These are phyloP conservation scores for Smittium culicis DNA, from an alignment of 371 early-diverging fungal species.

Conservation along the genomic window DNA sequence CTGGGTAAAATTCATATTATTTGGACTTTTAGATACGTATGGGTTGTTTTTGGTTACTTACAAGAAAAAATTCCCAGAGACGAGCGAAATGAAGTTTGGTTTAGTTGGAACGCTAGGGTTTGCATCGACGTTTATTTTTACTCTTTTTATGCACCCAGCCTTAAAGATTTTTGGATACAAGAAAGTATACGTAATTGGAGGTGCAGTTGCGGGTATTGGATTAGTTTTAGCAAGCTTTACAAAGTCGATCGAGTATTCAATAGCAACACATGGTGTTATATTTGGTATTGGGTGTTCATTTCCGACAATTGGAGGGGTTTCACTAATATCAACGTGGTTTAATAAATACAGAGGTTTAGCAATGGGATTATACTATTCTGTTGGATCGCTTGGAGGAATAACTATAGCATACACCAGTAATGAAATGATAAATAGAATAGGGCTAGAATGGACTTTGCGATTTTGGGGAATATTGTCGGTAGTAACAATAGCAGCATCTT, in stretches of 20 bases:
- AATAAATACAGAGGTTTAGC: slow-evolving; percentile 35
- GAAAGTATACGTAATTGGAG: neutral
- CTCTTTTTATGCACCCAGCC: neutral
- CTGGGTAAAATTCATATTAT: neutral
- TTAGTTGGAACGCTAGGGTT: neutral
- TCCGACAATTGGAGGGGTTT: slow-evolving; percentile 34
- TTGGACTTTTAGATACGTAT: neutral
- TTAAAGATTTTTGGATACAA: slow-evolving; percentile 1
- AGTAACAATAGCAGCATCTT: neutral
- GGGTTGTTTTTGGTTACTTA: neutral
- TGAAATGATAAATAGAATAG: neutral
- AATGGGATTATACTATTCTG: slow-evolving; percentile 38
- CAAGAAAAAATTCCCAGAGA: neutral
- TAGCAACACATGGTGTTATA: slow-evolving; percentile 46
- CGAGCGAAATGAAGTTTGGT: neutral
- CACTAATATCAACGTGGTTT: slow-evolving; percentile 38
- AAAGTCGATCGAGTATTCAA: neutral
- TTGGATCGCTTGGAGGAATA: slow-evolving; percentile 36
- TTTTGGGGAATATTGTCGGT: neutral
- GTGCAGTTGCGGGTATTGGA: neutral
- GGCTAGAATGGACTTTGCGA: neutral
- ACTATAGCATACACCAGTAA: neutral
- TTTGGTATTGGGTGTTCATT: slow-evolving; percentile 37
- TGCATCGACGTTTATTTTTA: neutral
- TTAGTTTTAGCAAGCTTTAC: neutral